These are phyloP conservation scores for Cubamyces sp. DNA, from an alignment of 768 basidiomycete species.

Conservation along the genomic window DNA sequence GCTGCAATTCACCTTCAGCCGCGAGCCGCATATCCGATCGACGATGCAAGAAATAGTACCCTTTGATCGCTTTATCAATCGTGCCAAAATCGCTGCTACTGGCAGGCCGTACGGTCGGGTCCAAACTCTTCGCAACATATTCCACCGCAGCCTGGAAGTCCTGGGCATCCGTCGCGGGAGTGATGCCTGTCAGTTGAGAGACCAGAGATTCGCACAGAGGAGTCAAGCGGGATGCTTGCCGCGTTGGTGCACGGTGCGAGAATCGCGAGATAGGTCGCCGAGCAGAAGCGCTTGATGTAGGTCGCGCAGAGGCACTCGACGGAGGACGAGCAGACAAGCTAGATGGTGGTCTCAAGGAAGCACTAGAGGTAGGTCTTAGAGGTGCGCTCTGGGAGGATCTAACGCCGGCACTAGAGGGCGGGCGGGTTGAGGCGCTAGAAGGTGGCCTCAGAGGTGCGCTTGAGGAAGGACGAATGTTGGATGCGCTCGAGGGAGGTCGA, in stretches of 20 bases:
- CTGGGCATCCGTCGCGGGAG: constrained; percentile 45
- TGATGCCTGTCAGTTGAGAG: constrained; percentile 55
- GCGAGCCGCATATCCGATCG: background rate
- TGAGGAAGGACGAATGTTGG: constrained; percentile 19
- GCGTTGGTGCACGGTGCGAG: constrained; percentile 56
- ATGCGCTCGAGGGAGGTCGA: constrained; percentile 3
- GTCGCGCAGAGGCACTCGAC: constrained; percentile 42
- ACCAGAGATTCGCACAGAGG: constrained; percentile 60
- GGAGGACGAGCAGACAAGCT: constrained; percentile 47
- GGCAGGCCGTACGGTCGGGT: constrained; percentile 59
- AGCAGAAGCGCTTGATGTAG: constrained; percentile 42
- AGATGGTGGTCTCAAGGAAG: constrained; percentile 33
- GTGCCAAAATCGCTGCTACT: constrained; percentile 57
- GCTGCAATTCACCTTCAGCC: constrained; percentile 19
- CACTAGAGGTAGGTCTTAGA: constrained; percentile 34
- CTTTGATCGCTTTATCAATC: constrained; percentile 55
- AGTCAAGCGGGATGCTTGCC: constrained; percentile 53
- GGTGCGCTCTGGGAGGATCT: constrained; percentile 16
- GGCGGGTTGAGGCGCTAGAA: constrained; percentile 31
- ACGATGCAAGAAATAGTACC: constrained; percentile 45
- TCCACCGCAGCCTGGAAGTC: constrained; percentile 56
- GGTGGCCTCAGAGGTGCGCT: constrained; percentile 23
- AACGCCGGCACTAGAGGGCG: constrained; percentile 38
- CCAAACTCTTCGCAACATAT: constrained; percentile 60
- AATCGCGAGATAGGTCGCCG: constrained; percentile 37